A percentile compares a stretch with the other conserved stretches of the same genome.
These are phyloP conservation scores for Dryadomyces sulphureus DNA, from an alignment of 2,329 filamentous ascomycete species.

Conservation along the genomic window DNA sequence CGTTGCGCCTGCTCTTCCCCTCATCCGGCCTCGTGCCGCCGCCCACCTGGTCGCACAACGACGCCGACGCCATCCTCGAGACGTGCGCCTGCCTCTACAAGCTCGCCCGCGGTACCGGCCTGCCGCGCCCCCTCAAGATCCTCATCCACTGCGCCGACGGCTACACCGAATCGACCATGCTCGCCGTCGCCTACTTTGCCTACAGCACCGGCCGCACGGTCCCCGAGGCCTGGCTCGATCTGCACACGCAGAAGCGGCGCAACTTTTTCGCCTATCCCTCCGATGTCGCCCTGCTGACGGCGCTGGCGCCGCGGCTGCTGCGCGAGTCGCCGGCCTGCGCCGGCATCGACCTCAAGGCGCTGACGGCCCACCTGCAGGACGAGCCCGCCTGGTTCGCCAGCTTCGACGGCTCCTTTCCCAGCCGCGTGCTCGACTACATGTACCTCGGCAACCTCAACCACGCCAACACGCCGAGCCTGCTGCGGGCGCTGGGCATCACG, in stretches of 20 bases:
- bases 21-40: constrained; percentile 87
- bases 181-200: constrained; percentile 85
- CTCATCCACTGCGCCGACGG: constrained; percentile 91
- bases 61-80: constrained; percentile 72
- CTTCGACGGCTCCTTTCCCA: constrained; percentile 83
- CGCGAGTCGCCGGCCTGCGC: constrained; percentile 46
- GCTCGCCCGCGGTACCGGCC: constrained; percentile 51
- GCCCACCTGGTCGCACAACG: constrained; percentile 67
- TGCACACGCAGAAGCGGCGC: constrained; percentile 66
- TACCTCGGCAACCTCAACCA: constrained; percentile 89
- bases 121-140: constrained; percentile 44
- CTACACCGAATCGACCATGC: constrained; percentile 85
- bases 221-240: constrained; percentile 71
- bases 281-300: constrained; percentile 69
- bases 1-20: constrained; percentile 58
- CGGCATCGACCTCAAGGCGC: constrained; percentile 33
- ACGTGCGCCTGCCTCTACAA: constrained; percentile 85
- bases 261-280: constrained; percentile 96
- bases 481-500: constrained; percentile 66
- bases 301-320: constrained; percentile 62
- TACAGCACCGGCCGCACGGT: constrained; percentile 72
- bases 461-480: constrained; percentile 80
- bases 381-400: constrained; percentile 69
- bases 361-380: constrained; percentile 34
- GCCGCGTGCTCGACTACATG: constrained; percentile 81